These are phyloP conservation scores for Magnaporthiopsis rhizophila DNA, from an alignment of 2,329 filamentous ascomycete genomes.

Conservation along the genomic window DNA sequence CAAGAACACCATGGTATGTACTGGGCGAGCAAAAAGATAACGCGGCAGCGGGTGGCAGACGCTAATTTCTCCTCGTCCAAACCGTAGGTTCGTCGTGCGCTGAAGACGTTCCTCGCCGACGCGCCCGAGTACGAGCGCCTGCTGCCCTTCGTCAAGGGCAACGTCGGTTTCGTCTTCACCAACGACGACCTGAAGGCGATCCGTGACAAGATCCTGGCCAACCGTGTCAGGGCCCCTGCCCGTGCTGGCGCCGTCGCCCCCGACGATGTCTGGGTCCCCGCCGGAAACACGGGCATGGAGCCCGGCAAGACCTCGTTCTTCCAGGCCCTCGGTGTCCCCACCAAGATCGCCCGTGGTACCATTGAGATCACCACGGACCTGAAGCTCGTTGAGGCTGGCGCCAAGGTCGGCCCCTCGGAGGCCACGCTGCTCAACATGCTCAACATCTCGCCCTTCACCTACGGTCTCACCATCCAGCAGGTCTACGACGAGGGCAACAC, in stretches of 20 bases:
- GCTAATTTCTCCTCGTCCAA: too few species aligned
- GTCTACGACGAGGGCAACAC: constrained; percentile 97
- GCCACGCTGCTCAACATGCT: constrained; percentile 99
- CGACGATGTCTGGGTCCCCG: constrained; percentile 86
- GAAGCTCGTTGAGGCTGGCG: constrained; percentile 89
- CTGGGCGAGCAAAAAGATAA: neutral
- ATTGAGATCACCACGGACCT: constrained; percentile 99
- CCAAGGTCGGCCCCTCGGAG: constrained; percentile 97
- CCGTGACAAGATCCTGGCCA: constrained; percentile 89
- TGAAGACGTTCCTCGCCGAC: constrained; percentile 88
- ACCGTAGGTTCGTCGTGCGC: constrained; percentile 77
- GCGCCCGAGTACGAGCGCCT: constrained; percentile 97
- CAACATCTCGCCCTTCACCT: constrained; percentile 99
- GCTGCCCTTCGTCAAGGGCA: constrained; percentile 91
- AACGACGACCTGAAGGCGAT: constrained; percentile 87
- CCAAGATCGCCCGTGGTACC: constrained; percentile 99
- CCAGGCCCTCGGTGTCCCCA: constrained; percentile 99
- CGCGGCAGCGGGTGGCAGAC: neutral
- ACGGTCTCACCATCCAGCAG: constrained; percentile 93
- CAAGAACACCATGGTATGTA: constrained; percentile 98
- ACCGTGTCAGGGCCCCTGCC: constrained; percentile 95
- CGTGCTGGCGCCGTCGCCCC: constrained; percentile 97
- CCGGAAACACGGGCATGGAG: constrained; percentile 99
- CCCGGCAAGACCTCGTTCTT: constrained; percentile 99
- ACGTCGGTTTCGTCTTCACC: constrained; percentile 99